Evolutionary conservation across 73 alveolate species (phyloP).

Genomic region (Paramecium sonneborni): DNA sequence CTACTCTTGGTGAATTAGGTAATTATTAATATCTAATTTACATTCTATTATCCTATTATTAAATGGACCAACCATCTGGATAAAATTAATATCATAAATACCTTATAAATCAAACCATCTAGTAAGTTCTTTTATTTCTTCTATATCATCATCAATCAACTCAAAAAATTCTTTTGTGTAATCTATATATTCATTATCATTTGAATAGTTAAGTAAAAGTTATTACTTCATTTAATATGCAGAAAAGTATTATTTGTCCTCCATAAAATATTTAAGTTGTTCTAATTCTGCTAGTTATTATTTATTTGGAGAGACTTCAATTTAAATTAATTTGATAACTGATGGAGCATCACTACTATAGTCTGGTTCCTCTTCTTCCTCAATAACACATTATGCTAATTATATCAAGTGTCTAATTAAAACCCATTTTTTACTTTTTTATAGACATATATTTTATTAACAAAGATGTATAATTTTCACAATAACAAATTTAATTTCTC

Average conservation of each 20-base stretch:
- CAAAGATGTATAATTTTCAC: background rate
- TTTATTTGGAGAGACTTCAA: background rate
- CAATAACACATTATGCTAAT: background rate
- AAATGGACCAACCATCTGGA: conserved; percentile 57
- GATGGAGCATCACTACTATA: background rate
- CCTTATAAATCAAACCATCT: conserved; percentile 32
- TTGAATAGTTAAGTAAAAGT: background rate
- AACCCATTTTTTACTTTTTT: background rate
- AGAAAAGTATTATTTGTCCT: background rate
- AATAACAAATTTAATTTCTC: background rate
- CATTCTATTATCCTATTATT: conserved; percentile 3
- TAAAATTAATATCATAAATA: background rate
- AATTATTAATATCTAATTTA: conserved; percentile 49
- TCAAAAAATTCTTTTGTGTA: background rate
- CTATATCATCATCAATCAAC: conserved; percentile 46
- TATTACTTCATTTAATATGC: background rate
- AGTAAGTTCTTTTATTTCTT: conserved; percentile 33
- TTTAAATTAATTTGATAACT: background rate
- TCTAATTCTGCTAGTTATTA: background rate
- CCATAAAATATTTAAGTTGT: background rate
- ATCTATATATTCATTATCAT: background rate
- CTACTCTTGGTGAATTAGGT: conserved; percentile 32
- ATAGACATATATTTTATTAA: background rate
- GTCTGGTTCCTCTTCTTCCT: conserved; percentile 6
- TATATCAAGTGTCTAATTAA: background rate